Percentiles rank a stretch among this genome's conserved stretches.
These are phyloP conservation scores for Eragrostis nindensis DNA, from an alignment of 176 grass and related monocot species.

Conservation along the genomic window DNA sequence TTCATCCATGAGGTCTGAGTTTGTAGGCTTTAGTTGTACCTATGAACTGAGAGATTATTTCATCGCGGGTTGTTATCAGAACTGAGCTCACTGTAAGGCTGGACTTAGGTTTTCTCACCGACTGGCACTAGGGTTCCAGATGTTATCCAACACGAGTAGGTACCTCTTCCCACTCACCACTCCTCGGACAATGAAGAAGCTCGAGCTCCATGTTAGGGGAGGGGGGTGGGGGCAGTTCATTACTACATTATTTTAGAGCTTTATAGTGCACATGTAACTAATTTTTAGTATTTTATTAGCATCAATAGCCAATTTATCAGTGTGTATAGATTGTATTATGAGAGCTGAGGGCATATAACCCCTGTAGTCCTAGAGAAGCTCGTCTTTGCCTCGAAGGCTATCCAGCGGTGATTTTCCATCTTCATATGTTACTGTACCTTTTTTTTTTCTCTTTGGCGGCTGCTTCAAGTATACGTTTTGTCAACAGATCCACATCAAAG, in stretches of 20 bases:
- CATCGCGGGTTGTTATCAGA: slow-evolving; percentile 17
- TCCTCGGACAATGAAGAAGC: no score
- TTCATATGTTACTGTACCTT: background rate
- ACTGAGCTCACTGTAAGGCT: slow-evolving; percentile 6
- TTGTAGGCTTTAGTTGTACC: background rate
- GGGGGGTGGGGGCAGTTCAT: no score
- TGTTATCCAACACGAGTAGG: slow-evolving; percentile 50
- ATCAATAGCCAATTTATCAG: no score
- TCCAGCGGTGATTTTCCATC: background rate
- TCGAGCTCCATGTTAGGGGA: no score
- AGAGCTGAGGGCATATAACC: no score
- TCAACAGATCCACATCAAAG: slow-evolving; percentile 17
- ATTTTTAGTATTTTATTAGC: no score
- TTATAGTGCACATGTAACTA: no score
- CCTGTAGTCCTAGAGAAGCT: no score
- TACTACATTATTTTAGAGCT: no score
- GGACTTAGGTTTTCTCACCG: slow-evolving; percentile 35
- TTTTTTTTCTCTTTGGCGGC: background rate
- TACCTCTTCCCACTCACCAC: slow-evolving; percentile 1
- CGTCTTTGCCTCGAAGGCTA: no score
- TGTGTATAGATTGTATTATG: no score
- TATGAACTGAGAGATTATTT: slow-evolving; percentile 22
- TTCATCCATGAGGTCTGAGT: background rate
- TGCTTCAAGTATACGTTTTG: background rate
- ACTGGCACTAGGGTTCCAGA: slow-evolving; percentile 29